Evolutionary conservation across 2,329 filamentous ascomycete genomes (phyloP).

Genomic region (Chalaropsis ovoidea): DNA sequence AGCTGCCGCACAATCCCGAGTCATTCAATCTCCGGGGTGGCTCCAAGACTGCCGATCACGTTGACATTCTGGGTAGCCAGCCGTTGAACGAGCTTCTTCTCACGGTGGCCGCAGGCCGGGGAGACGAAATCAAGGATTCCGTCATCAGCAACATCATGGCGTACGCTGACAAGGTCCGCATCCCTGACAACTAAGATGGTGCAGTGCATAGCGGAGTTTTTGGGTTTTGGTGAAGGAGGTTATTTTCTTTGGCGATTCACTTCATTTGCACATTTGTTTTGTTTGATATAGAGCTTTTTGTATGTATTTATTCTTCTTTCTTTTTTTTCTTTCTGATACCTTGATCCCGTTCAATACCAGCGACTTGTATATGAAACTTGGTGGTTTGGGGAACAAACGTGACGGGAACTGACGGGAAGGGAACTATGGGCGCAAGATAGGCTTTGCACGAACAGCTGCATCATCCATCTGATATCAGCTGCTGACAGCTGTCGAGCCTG

Average conservation of each 20-base stretch:
- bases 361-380: no score
- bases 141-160: constrained; percentile 71
- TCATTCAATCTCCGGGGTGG: constrained; percentile 73
- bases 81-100: constrained; percentile 86
- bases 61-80: constrained; percentile 85
- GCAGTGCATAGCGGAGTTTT: background rate
- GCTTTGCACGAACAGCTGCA: background rate
- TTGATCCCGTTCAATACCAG: background rate
- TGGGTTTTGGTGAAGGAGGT: background rate
- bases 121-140: constrained; percentile 65
- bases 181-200: constrained; percentile 53
- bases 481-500: background rate
- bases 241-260: background rate
- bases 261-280: background rate
- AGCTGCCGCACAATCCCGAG: constrained; percentile 96
- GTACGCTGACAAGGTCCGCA: constrained; percentile 74
- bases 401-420: no score
- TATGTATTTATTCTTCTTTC: background rate
- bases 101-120: constrained; percentile 73
- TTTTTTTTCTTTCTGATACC: background rate
- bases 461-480: background rate
- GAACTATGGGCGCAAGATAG: no score
- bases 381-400: no score
- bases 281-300: background rate
- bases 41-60: constrained; percentile 72